Evolutionary conservation across 805 yeast genomes (phyloP).

Genomic region (Hagleromyces aurorensis): DNA sequence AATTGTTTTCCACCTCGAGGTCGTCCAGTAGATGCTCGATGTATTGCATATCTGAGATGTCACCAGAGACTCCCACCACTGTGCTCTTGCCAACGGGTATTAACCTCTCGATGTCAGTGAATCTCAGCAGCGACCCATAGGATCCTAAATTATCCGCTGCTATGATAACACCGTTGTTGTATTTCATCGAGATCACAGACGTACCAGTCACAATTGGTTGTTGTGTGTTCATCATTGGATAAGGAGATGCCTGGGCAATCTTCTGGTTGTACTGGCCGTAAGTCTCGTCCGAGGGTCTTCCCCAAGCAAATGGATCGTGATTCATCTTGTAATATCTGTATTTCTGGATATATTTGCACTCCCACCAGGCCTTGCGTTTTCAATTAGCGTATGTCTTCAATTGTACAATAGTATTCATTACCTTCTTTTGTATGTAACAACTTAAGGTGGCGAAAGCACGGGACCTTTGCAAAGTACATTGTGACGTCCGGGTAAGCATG

Average conservation of each 20-base stretch:
- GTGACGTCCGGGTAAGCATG: neutral
- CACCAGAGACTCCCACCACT: constrained; percentile 91
- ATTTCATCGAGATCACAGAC: constrained; percentile 87
- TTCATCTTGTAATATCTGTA: too few species aligned
- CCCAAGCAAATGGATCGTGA: constrained; percentile 94
- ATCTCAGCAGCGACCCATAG: constrained; percentile 86
- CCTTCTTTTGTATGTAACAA: neutral
- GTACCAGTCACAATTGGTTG: constrained; percentile 96
- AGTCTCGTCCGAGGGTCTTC: constrained; percentile 76
- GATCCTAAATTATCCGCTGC: constrained; percentile 95
- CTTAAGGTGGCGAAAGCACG: constrained; percentile 3
- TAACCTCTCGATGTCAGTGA: constrained; percentile 78
- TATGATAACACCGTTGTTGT: constrained; percentile 79
- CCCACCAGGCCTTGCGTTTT: too few species aligned
- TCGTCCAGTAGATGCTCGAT: constrained; percentile 68
- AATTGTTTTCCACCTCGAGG: constrained; percentile 67
- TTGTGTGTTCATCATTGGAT: constrained; percentile 82
- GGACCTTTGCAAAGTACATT: too few species aligned
- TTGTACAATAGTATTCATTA: too few species aligned
- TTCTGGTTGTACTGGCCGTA: constrained; percentile 75
- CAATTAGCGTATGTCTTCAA: too few species aligned
- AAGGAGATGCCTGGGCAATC: constrained; percentile 59
- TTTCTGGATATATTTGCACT: too few species aligned
- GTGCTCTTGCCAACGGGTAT: constrained; percentile 78
- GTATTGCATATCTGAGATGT: constrained; percentile 87